phyloP scores from a whole-genome alignment of 2,329 filamentous ascomycete genomes.

The Pseudovirgaria hyperparasitica region DNA sequence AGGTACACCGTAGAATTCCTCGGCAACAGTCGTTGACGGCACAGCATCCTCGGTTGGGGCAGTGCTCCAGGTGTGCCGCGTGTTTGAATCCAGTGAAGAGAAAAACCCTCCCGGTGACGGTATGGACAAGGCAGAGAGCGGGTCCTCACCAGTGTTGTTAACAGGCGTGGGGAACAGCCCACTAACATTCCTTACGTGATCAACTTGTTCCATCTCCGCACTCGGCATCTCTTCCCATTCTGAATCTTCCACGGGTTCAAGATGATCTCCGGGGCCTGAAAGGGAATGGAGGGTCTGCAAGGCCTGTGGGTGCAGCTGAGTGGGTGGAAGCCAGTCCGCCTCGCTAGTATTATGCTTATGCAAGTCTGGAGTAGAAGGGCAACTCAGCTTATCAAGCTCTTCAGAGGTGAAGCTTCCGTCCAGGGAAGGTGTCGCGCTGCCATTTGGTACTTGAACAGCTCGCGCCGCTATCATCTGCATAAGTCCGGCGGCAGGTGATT shows the following conservation, averaged over 20 bases:
- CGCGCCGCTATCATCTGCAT: conserved; percentile 54
- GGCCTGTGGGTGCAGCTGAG: conserved; percentile 61
- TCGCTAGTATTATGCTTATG: too few species aligned
- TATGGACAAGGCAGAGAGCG: conserved; percentile 71
- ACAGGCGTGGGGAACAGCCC: conserved; percentile 14
- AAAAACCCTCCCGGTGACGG: conserved; percentile 91
- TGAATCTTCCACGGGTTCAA: conserved; percentile 28
- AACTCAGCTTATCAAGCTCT: conserved; percentile 70
- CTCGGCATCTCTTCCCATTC: conserved; percentile 32
- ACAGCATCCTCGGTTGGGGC: conserved; percentile 28
- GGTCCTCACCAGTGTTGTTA: conserved; percentile 36
- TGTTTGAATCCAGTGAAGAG: conserved; percentile 62
- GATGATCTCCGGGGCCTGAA: too few species aligned
- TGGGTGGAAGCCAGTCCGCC: conserved; percentile 49
- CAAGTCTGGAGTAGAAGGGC: conserved; percentile 70
- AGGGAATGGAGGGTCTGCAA: conserved; percentile 68
- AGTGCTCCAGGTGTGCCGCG: conserved; percentile 71
- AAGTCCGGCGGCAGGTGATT: conserved; percentile 64
- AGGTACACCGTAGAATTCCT: conserved; percentile 78
- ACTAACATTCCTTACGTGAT: conserved; percentile 36
- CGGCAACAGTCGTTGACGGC: conserved; percentile 81
- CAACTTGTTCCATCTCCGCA: conserved; percentile 51
- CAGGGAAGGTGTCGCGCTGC: conserved; percentile 73
- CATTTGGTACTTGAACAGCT: conserved; percentile 52
- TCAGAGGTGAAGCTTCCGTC: conserved; percentile 84